These are phyloP conservation scores for Graphilbum fragrans DNA, from an alignment of 2,329 filamentous ascomycete genomes.

Conservation along the genomic window DNA sequence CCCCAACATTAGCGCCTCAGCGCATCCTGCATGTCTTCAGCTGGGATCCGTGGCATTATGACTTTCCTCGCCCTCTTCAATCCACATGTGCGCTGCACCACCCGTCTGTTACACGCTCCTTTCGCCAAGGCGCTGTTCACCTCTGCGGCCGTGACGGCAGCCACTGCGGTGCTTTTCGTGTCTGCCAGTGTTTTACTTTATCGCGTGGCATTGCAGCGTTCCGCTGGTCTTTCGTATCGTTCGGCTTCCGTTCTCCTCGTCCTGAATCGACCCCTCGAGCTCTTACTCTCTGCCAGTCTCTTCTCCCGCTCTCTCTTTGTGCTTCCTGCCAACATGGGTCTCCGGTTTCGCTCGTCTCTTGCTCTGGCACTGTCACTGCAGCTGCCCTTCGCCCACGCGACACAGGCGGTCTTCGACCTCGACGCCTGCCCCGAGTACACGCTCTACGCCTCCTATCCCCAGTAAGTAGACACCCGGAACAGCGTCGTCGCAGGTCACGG, in stretches of 20 bases:
- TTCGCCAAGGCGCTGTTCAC: too few species aligned
- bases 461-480: too few species aligned
- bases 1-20: too few species aligned
- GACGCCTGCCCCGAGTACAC: conserved; percentile 54
- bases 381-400: neutral
- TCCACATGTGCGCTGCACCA: too few species aligned
- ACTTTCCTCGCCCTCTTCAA: too few species aligned
- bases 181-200: neutral
- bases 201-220: neutral
- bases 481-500: too few species aligned
- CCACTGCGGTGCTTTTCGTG: neutral
- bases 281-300: neutral
- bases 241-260: neutral
- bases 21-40: too few species aligned
- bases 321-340: conserved; percentile 5
- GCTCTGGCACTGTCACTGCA: conserved; percentile 5
- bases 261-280: neutral
- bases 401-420: conserved; percentile 14
- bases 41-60: too few species aligned
- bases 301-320: neutral
- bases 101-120: too few species aligned
- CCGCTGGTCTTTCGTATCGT: too few species aligned
- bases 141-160: too few species aligned
- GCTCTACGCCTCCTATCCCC: conserved; percentile 42
- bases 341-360: conserved; percentile 4